Conservation (phyloP, 2,329 filamentous ascomycete species). For the Sclerotinia nivalis region DNA sequence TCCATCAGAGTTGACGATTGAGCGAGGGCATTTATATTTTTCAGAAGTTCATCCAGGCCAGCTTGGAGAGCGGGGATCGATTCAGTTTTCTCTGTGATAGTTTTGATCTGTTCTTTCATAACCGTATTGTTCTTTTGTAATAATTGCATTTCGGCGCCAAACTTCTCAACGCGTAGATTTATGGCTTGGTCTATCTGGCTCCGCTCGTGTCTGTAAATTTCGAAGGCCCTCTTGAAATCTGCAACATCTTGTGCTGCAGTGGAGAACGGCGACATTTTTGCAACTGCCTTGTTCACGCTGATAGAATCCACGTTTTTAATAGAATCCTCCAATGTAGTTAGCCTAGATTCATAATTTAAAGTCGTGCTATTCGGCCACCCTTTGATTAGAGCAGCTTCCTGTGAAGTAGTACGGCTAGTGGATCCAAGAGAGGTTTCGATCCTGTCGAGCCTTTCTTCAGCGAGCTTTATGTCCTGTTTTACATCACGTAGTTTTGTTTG, state of each 20-base stretch:
- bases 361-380: background rate
- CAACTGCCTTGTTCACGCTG: background rate
- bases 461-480: background rate
- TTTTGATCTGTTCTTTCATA: background rate
- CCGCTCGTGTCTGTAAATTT: background rate
- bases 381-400: background rate
- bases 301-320: background rate
- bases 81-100: background rate
- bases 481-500: constrained; percentile 2
- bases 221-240: constrained; percentile 11
- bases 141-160: background rate
- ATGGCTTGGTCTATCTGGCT: background rate
- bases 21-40: background rate
- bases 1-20: background rate
- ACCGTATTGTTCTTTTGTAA: too few species aligned
- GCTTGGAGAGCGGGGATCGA: background rate
- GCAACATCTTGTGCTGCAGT: background rate
- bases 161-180: background rate
- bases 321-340: constrained; percentile 10
- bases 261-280: constrained; percentile 5
- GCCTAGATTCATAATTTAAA: background rate
- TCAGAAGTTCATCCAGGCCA: background rate
- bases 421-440: background rate
- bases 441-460: background rate
- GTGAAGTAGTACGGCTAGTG: background rate